phyloP scores from a whole-genome alignment of 163 green algal genomes.

The Chlamydomonas reinhardtii region DNA sequence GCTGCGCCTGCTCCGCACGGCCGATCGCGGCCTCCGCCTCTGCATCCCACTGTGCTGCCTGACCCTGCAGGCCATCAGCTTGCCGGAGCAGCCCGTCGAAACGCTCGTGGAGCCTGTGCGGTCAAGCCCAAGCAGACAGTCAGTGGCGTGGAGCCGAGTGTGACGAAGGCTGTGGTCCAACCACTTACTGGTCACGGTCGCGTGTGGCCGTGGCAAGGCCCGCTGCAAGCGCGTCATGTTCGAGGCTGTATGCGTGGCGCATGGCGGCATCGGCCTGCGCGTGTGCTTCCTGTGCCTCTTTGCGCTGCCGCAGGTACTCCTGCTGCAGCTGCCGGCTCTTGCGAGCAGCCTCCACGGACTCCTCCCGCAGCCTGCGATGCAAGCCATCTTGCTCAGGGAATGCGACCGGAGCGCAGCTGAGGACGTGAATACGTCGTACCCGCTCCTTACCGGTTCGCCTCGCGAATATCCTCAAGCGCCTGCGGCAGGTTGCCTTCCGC shows the following conservation, averaged over 20 bases:
- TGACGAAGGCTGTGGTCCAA: neutral
- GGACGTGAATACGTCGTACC: too few relatives aligned
- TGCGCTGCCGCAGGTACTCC: conserved; percentile 28
- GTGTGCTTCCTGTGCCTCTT: conserved; percentile 40
- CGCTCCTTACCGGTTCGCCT: conserved; percentile 9
- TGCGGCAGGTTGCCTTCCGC: conserved; percentile 40
- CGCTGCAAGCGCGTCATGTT: conserved; percentile 20
- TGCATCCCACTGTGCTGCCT: neutral
- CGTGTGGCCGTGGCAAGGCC: too few relatives aligned
- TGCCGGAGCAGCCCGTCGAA: conserved; percentile 3
- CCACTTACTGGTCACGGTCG: too few relatives aligned
- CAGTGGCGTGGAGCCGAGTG: too few relatives aligned
- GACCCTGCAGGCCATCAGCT: neutral
- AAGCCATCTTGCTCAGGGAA: too few relatives aligned
- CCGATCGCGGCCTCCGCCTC: conserved; percentile 17
- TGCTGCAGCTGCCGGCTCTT: conserved; percentile 34
- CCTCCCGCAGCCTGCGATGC: conserved; percentile 32
- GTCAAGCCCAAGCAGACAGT: neutral
- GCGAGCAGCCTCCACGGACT: conserved; percentile 31
- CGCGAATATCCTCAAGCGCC: conserved; percentile 27
- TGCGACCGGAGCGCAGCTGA: too few relatives aligned
- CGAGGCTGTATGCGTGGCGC: conserved; percentile 38
- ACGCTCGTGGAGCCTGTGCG: conserved; percentile 27
- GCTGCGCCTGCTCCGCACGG: conserved; percentile 17
- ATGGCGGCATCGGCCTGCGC: conserved; percentile 47